Evolutionary conservation across 2,329 filamentous ascomycete genomes (phyloP).

Genomic region (Plectosphaerella cucumerina): DNA sequence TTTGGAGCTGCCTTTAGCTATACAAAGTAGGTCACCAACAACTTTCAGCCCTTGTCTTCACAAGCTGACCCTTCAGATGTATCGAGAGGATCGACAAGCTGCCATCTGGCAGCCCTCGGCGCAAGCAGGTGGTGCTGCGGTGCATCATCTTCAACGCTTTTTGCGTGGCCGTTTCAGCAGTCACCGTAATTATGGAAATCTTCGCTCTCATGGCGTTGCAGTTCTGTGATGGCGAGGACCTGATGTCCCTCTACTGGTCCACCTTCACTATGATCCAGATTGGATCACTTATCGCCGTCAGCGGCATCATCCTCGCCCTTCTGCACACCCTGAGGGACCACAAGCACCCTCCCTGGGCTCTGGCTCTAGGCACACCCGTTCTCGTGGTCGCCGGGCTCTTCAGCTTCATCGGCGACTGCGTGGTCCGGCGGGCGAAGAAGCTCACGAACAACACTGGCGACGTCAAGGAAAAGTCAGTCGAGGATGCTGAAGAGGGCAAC

Average conservation of each 20-base stretch:
- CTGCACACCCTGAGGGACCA: conserved; percentile 44
- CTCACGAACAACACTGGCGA: conserved; percentile 6
- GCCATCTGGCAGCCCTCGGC: conserved; percentile 24
- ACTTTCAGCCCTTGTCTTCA: not conserved
- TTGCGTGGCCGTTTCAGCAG: conserved; percentile 40
- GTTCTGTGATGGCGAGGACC: conserved; percentile 57
- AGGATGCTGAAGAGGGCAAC: conserved; percentile 16
- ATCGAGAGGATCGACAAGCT: conserved; percentile 31
- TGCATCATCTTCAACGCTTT: conserved; percentile 38
- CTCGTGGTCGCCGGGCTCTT: conserved; percentile 53
- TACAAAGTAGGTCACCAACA: conserved; percentile 26
- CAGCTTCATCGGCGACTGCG: conserved; percentile 40
- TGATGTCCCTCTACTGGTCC: conserved; percentile 57
- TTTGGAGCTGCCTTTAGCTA: conserved; percentile 39
- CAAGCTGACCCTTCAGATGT: conserved; percentile 15
- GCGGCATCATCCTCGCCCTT: conserved; percentile 51
- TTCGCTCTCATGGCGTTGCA: conserved; percentile 50
- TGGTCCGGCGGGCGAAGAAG: conserved; percentile 29
- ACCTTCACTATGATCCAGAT: conserved; percentile 58
- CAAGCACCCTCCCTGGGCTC: conserved; percentile 53
- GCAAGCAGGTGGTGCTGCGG: conserved; percentile 28
- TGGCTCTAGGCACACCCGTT: conserved; percentile 56
- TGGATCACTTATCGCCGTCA: conserved; percentile 53
- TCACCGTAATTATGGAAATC: conserved; percentile 48
- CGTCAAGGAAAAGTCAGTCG: conserved; percentile 15